Evolutionary conservation across 345 rosid genomes (phyloP).

Genomic region (Iberis pinnata): DNA sequence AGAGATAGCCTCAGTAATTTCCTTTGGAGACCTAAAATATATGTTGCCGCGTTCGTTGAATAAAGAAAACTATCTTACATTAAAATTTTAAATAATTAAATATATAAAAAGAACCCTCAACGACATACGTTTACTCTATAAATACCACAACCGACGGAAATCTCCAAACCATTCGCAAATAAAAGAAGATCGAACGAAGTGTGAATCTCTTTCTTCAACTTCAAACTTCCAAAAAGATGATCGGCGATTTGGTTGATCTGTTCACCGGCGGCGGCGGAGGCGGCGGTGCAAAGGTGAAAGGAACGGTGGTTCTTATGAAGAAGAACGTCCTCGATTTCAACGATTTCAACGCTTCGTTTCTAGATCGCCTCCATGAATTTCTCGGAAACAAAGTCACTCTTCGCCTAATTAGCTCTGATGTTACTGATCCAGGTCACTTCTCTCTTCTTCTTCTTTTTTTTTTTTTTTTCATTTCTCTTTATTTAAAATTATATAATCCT

Average conservation of each 20-base stretch:
- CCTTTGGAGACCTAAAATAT: no score
- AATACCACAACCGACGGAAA: no score
- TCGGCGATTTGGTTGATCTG: constrained; percentile 23
- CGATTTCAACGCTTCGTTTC: constrained; percentile 57
- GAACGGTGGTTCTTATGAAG: constrained; percentile 77
- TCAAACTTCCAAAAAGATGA: constrained; percentile 19
- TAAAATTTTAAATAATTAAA: no score
- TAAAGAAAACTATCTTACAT: no score
- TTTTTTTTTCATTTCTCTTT: background rate
- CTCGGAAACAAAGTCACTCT: constrained; percentile 53
- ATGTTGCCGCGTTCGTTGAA: no score
- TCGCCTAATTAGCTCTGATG: constrained; percentile 63
- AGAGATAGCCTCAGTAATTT: no score
- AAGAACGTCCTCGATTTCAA: constrained; percentile 81
- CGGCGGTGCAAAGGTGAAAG: constrained; percentile 38
- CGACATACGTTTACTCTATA: no score
- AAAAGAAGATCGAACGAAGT: no score
- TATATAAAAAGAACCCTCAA: no score
- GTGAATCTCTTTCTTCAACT: background rate
- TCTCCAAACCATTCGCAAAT: no score
- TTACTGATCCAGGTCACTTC: constrained; percentile 32
- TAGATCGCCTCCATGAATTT: constrained; percentile 60
- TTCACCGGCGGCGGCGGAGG: constrained; percentile 23
- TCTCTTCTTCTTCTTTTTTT: background rate
- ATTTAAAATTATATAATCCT: no score